Evolutionary conservation across 139 green algal genomes (phyloP), one percentile per base, ranked within the genome.

Genomic region (Nannochloris sp.): DNA sequence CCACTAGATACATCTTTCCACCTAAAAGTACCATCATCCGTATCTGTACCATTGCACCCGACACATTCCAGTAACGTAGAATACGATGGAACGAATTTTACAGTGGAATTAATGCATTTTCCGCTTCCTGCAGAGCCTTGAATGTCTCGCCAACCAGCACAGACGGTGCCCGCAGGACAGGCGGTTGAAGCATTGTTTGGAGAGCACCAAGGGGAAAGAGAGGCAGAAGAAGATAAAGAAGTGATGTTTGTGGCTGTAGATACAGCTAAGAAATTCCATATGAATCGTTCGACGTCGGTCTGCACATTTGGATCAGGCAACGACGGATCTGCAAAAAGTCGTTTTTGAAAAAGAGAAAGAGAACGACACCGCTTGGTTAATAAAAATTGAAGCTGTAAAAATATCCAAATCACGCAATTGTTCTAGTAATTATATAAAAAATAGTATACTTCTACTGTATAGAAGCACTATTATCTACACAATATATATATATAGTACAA

Each of bases 61-160:
- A 64, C 24, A 44, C 72, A 84, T 3, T 35, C 31, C 1, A 86
- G 53, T 2, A 61, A 53, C 0, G 68, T 82, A 13, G 74, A 84
- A 67, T 85, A 83, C 6, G 80, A 67, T 4, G 80, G 80, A 5
- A 87, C 65, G 56, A 78, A 92, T 6, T 39, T 54, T 10, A 75
- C 76, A 12, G 77, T 79, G 24, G 75, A 63, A 34, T 75, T 66
- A 7, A 79, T 46, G 67, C 85, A 91, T 13, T 33, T 38, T 4
- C 79, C 84, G 23, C 54, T 66, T 29, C 48, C 68, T 15, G 64
- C 51, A 14, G 31, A 72, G 58, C 55, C 65, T 13, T 33, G 24
- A 4, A 72, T 23, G 53, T 42, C 54, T 30, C 46, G 58, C 2
- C 44, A 47, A 14, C 64, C 71, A 3, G 51, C 71, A 38, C 71